Evolutionary conservation across 257 asterid species (phyloP), one percentile per base, ranked within the genome.

Genomic region (Ilex asprella): DNA sequence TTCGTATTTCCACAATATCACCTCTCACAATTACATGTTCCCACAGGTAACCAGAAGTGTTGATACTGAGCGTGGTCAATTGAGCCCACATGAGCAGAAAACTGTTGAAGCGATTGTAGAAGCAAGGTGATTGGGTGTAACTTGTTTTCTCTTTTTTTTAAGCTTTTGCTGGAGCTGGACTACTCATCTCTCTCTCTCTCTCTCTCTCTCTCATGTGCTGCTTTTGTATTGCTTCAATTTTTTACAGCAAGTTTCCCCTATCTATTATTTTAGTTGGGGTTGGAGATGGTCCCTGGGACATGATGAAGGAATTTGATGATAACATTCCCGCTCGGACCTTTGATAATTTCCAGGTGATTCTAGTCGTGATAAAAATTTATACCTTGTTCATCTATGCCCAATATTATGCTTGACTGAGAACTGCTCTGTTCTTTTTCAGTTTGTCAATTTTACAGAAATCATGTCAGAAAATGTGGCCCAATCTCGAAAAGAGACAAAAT

Each of bases 51-150:
- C 99, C 32, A 80, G 97, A 83, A 92, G 99, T 55, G 86, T 92
- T 58, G 99, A 92, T 67, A 92, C 96, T 52, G 81, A 67, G 59
- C 72, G 62, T 55, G 97, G 97, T 35, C 93, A 77, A 57, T 76
- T 92, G 76, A 86, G 97, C 70, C 89, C 98, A 6, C 98, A 92
- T 74, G 98, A 92, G 78, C 86, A 73, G 66, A 89, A 73, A 80
- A 88, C 99, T n/a, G 93, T 92, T 50, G 82, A 92, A 54, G 95
- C 99, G 61, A 92, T 92, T 68, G 97, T 89, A 58, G 78, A 82
- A 73, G 97, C 98, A 14, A 92, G 98, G 98, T 77, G 74, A 64
- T 67, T 49, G 12, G 43, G 41, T 66, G 61, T 60, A 63, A 59
- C 52, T 53, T 47, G 5, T 29, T n/a, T 16, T 49, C 35, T 43